These are phyloP conservation scores for Monosporascus sp. DNA, from an alignment of 2,329 filamentous ascomycete species.

Conservation along the genomic window DNA sequence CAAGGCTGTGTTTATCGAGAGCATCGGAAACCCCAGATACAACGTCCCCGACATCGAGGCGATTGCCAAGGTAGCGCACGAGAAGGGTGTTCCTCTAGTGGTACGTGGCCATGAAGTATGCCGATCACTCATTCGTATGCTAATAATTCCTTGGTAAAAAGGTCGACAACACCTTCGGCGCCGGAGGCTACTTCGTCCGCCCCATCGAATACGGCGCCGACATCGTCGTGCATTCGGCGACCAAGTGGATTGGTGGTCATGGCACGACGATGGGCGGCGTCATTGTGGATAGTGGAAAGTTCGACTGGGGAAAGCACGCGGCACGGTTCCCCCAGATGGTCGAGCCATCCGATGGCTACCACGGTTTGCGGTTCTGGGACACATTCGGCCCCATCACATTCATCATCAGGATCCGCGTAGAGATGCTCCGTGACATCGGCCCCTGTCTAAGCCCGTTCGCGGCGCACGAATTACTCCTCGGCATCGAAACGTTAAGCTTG, in stretches of 20 bases:
- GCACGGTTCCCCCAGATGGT: slow-evolving; percentile 88
- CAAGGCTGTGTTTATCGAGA: slow-evolving; percentile 88
- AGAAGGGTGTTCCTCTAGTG: slow-evolving; percentile 60
- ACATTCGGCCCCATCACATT: slow-evolving; percentile 81
- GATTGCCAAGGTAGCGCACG: slow-evolving; percentile 73
- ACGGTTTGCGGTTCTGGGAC: slow-evolving; percentile 91
- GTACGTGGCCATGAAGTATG: slow-evolving; percentile 31
- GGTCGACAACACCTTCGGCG: slow-evolving; percentile 94
- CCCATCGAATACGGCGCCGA: slow-evolving; percentile 89
- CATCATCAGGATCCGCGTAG: slow-evolving; percentile 79
- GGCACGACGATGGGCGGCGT: slow-evolving; percentile 87
- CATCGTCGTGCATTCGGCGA: slow-evolving; percentile 90
- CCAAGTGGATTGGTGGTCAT: slow-evolving; percentile 96
- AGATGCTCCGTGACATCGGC: slow-evolving; percentile 84
- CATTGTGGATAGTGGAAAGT: slow-evolving; percentile 83
- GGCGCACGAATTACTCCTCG: slow-evolving; percentile 85
- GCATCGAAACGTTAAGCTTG: slow-evolving; percentile 83
- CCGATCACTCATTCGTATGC: neutral
- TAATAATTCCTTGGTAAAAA: slow-evolving; percentile 24
- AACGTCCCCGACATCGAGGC: slow-evolving; percentile 89
- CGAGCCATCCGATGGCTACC: slow-evolving; percentile 83
- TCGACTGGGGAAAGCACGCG: slow-evolving; percentile 84
- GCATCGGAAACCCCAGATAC: slow-evolving; percentile 89
- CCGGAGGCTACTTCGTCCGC: slow-evolving; percentile 80
- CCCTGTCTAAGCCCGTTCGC: slow-evolving; percentile 81